Conservation (phyloP, 257 asterid species). For the Ehretia macrophylla region DNA sequence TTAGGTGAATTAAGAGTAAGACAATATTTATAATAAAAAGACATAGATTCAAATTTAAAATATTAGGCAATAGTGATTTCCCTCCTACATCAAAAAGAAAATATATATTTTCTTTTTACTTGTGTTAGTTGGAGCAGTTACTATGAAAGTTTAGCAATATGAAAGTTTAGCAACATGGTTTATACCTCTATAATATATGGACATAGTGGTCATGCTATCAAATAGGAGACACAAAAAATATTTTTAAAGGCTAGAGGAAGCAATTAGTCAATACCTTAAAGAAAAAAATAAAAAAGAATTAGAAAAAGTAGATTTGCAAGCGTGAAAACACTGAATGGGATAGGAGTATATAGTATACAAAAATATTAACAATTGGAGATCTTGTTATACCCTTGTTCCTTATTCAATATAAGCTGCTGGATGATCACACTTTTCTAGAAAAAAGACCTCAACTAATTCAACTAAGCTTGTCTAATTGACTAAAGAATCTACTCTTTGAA, state of each 20-base stretch:
- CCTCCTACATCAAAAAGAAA: not conserved
- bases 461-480: too few species aligned
- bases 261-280: slow-evolving; percentile 9
- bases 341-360: slow-evolving; percentile 3
- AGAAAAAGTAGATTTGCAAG: not conserved
- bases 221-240: not conserved
- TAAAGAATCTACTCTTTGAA: too few species aligned
- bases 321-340: not conserved
- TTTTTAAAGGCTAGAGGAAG: not conserved
- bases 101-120: not conserved
- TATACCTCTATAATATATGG: too few species aligned
- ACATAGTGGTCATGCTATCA: too few species aligned
- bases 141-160: slow-evolving; percentile 3
- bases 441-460: too few species aligned
- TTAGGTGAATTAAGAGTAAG: too few species aligned
- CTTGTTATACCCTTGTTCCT: too few species aligned
- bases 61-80: too few species aligned
- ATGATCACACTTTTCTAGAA: too few species aligned
- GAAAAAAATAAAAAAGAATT: not conserved
- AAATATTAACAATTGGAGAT: not conserved
- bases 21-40: too few species aligned
- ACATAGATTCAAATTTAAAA: too few species aligned
- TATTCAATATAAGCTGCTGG: too few species aligned
- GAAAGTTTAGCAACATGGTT: not conserved
- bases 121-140: slow-evolving; percentile 10